Percentiles rank a stretch among this genome's conserved stretches.
These are phyloP conservation scores for Prunella vulgaris DNA, from an alignment of 257 asterid species.

Conservation along the genomic window DNA sequence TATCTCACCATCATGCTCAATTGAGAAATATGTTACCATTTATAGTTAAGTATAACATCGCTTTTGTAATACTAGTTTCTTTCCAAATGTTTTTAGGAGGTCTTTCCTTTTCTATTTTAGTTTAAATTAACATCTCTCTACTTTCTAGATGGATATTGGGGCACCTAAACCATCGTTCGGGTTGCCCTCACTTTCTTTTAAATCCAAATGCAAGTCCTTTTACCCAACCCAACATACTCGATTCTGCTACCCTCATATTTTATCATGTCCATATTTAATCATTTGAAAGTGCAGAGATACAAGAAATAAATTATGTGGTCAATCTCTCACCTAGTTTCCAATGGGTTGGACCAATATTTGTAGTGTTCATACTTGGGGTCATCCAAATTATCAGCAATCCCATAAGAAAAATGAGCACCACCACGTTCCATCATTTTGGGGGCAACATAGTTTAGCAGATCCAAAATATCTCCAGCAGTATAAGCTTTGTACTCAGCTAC, in stretches of 20 bases:
- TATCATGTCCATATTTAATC: background rate
- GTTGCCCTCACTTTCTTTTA: background rate
- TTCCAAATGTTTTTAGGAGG: background rate
- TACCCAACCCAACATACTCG: background rate
- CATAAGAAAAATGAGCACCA: slow-evolving; percentile 70
- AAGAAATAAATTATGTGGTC: slow-evolving; percentile 1
- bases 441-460: slow-evolving; percentile 68
- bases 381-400: slow-evolving; percentile 82
- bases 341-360: slow-evolving; percentile 90
- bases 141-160: background rate
- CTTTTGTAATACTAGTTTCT: background rate
- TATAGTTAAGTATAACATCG: background rate
- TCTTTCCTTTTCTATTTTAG: background rate
- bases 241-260: background rate
- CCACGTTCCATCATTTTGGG: slow-evolving; percentile 92
- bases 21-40: background rate
- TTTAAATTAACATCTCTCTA: background rate
- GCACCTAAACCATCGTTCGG: background rate
- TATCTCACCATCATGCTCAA: background rate
- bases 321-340: slow-evolving; percentile 72
- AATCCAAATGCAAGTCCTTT: background rate
- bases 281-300: background rate
- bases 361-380: slow-evolving; percentile 74
- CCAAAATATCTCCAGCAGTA: slow-evolving; percentile 68
- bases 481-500: slow-evolving; percentile 71